Evolutionary conservation across 352 stramenopile species (phyloP).

Genomic region (Pythium aquatile): DNA sequence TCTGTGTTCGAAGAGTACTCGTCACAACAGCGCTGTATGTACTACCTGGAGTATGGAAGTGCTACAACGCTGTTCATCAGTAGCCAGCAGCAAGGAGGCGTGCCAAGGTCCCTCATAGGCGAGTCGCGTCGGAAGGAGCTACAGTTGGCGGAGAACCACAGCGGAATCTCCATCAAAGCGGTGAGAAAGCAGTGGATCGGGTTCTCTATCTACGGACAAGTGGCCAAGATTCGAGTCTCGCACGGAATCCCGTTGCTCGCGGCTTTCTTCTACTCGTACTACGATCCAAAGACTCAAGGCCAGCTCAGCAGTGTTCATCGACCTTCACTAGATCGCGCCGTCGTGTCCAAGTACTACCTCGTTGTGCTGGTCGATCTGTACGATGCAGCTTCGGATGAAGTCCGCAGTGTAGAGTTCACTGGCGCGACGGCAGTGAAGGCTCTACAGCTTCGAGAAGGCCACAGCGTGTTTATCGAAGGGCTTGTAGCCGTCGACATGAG

Average conservation of each 20-base stretch:
- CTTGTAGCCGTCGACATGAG: conserved; percentile 49
- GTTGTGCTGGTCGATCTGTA: conserved; percentile 65
- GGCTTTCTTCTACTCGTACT: conserved; percentile 69
- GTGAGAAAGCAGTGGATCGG: conserved; percentile 32
- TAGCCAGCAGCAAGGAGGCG: background rate
- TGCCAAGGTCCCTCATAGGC: background rate
- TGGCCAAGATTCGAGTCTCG: conserved; percentile 49
- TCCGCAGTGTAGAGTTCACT: conserved; percentile 51
- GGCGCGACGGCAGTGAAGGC: conserved; percentile 44
- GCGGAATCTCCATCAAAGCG: conserved; percentile 1
- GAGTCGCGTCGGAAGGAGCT: conserved; percentile 22
- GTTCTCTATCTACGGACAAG: conserved; percentile 57
- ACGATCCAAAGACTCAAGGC: conserved; percentile 51
- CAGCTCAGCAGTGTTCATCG: conserved; percentile 12
- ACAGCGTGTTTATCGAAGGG: conserved; percentile 53
- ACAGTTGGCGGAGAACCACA: conserved; percentile 9
- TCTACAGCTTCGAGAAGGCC: conserved; percentile 41
- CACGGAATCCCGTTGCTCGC: conserved; percentile 62
- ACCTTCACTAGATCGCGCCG: conserved; percentile 39
- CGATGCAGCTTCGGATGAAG: conserved; percentile 36
- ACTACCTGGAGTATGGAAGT: conserved; percentile 69
- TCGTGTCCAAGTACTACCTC: conserved; percentile 65
- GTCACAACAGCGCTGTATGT: conserved; percentile 42
- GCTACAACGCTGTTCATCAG: conserved; percentile 50
- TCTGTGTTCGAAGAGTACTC: conserved; percentile 62